A percentile compares a stretch with the other conserved stretches of the same genome.
Evolutionary conservation across 352 stramenopile genomes (phyloP).

Genomic region (Pythium sukuiense): DNA sequence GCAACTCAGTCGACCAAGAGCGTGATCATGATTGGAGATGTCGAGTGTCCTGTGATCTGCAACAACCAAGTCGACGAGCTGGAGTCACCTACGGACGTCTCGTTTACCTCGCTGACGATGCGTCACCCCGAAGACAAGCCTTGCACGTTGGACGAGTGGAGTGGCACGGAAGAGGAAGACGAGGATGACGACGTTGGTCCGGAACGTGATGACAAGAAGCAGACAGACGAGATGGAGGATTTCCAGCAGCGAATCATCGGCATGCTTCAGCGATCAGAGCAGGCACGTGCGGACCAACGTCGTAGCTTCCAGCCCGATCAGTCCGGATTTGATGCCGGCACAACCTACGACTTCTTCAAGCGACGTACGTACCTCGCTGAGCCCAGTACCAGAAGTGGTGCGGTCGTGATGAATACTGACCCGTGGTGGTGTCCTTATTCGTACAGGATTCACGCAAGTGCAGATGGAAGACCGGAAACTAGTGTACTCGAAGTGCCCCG

Average conservation of each 20-base stretch:
- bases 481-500: constrained; percentile 30
- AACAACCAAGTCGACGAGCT: constrained; percentile 24
- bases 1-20: constrained; percentile 7
- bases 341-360: constrained; percentile 72
- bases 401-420: neutral
- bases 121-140: constrained; percentile 6
- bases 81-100: constrained; percentile 6
- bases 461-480: constrained; percentile 22
- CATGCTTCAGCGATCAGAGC: constrained; percentile 55
- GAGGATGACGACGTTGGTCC: constrained; percentile 14
- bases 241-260: constrained; percentile 55
- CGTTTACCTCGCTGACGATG: neutral
- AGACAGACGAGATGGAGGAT: constrained; percentile 30
- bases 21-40: constrained; percentile 60
- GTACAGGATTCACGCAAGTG: constrained; percentile 29
- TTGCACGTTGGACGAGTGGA: constrained; percentile 18
- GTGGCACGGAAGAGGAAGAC: constrained; percentile 20
- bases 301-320: constrained; percentile 46
- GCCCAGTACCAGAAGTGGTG: neutral
- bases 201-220: constrained; percentile 7
- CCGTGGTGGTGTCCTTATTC: neutral
- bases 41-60: constrained; percentile 50
- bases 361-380: constrained; percentile 40
- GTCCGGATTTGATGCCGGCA: constrained; percentile 57
- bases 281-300: constrained; percentile 40